These are phyloP conservation scores for Geotrichum aggregatum DNA, from an alignment of 1,139 yeast genomes.

Conservation along the genomic window DNA sequence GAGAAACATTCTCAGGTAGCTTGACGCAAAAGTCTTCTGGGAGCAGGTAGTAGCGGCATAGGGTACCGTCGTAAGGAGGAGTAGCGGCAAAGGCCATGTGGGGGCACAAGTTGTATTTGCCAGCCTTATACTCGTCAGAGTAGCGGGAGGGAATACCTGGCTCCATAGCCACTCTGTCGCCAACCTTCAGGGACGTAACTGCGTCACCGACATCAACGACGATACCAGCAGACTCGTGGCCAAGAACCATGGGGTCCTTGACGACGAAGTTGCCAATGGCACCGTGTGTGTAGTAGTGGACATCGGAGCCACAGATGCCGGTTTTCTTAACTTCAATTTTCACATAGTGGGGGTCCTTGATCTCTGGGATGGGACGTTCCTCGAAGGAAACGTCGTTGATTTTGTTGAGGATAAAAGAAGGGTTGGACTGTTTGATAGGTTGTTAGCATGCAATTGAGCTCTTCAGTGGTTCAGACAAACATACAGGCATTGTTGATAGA, in stretches of 20 bases:
- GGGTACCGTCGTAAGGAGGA: conserved; percentile 67
- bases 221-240: conserved; percentile 73
- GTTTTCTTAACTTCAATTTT: conserved; percentile 70
- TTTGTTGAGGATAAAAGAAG: conserved; percentile 65
- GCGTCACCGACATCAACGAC: conserved; percentile 61
- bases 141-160: conserved; percentile 79
- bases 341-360: conserved; percentile 63
- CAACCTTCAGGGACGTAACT: conserved; percentile 46
- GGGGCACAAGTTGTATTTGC: conserved; percentile 76
- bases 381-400: conserved; percentile 62
- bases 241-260: conserved; percentile 44
- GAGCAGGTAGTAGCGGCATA: conserved; percentile 63
- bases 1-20: conserved; percentile 68
- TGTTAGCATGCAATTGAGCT: not conserved
- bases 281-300: conserved; percentile 78
- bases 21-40: conserved; percentile 85
- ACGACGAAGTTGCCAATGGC: conserved; percentile 55
- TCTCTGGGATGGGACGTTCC: conserved; percentile 59
- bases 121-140: conserved; percentile 69
- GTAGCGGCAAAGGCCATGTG: conserved; percentile 85
- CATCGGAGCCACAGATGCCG: conserved; percentile 87
- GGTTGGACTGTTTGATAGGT: conserved; percentile 40
- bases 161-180: conserved; percentile 58
- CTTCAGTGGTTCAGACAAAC: not conserved
- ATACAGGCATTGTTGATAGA: conserved; percentile 7